Conservation (phyloP, 805 yeast genomes). For the Komagataella populi region DNA sequence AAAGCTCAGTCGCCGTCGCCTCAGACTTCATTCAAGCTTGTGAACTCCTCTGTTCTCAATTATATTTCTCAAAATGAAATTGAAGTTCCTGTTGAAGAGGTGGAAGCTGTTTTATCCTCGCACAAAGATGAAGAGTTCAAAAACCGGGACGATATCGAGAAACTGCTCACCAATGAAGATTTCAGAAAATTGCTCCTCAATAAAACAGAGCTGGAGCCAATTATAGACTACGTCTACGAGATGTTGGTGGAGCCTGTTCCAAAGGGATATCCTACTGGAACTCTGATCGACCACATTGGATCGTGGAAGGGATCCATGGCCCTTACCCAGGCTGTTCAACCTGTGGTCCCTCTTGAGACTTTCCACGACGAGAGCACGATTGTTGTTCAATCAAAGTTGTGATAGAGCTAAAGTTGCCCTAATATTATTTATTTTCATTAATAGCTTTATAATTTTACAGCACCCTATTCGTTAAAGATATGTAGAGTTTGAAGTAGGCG, state of each 20-base stretch:
- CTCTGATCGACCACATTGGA: conserved; percentile 27
- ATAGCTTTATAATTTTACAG: not conserved
- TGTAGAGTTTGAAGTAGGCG: conserved; percentile 3
- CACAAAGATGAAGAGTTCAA: conserved; percentile 4
- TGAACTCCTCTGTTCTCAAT: conserved; percentile 15
- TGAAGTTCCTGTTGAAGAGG: conserved; percentile 10
- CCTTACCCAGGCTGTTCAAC: conserved; percentile 50
- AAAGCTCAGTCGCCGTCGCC: conserved; percentile 31
- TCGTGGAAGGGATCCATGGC: conserved; percentile 41
- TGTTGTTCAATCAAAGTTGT: not conserved
- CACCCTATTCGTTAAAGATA: not conserved
- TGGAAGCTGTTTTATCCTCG: conserved; percentile 3
- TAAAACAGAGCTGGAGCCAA: not conserved
- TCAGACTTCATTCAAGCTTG: conserved; percentile 9
- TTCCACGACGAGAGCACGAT: not conserved
- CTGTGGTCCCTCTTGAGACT: conserved; percentile 14
- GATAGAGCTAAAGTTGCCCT: not conserved
- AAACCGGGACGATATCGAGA: conserved; percentile 2
- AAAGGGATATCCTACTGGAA: conserved; percentile 34
- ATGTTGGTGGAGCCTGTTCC: conserved; percentile 18
- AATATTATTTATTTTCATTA: not conserved
- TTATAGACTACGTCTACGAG: not conserved
- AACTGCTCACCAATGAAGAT: conserved; percentile 6
- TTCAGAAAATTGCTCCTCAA: conserved; percentile 8
- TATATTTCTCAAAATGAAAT: conserved; percentile 14